Base-by-base conservation (phyloP, 805 yeast genomes). In the Candida corydali region DNA sequence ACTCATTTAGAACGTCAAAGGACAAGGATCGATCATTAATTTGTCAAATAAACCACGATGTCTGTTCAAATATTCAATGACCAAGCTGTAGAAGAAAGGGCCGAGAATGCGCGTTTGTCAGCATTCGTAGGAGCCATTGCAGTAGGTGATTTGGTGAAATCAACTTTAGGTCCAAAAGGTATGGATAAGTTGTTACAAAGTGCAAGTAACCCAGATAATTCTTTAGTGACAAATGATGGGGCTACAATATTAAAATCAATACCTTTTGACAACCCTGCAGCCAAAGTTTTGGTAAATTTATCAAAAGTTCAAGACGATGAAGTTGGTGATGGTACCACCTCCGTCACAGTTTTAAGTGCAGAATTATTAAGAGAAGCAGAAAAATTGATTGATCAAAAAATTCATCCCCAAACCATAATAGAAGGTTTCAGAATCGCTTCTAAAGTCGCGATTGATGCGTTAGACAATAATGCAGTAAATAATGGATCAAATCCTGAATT, bases 81-180 rank as follows among this genome's bases (percentile, higher is more conserved):
- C 59, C 96, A 91, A 62, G 98, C 91, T 38, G 84, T 93, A 5
- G 98, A 91, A 65, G 98, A 91, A 66, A 78, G 97, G 55, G 98
- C 93, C 30, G 98, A 93, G 63, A 89, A 91, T 64, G 98, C 98
- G 37, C 88, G 98, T 70, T 72, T 91, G 69, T 86, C 96, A 5
- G 87, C 98, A 2, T 93, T 93, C 61, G 95, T 93, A 8, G 98
- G 98, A 33, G 98, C 98, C 47, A 91, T 93, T 57, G 99, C 98
- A 27, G 98, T 93, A 24, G 99, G 98, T 36, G 98, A 93, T 61
- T 73, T 93, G 43, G 98, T 91, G 31, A 91, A 91, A 62, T 71
- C 88, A 20, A 85, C 98, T 3, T 69, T 93, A 46, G 99, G 99
- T 11, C 99, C 99, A 44, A 91, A 93, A 57, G 99, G 99, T 45